These are phyloP conservation scores for Monilinia vaccinii-corymbosi DNA, from an alignment of 2,329 filamentous ascomycete genomes.

Conservation along the genomic window DNA sequence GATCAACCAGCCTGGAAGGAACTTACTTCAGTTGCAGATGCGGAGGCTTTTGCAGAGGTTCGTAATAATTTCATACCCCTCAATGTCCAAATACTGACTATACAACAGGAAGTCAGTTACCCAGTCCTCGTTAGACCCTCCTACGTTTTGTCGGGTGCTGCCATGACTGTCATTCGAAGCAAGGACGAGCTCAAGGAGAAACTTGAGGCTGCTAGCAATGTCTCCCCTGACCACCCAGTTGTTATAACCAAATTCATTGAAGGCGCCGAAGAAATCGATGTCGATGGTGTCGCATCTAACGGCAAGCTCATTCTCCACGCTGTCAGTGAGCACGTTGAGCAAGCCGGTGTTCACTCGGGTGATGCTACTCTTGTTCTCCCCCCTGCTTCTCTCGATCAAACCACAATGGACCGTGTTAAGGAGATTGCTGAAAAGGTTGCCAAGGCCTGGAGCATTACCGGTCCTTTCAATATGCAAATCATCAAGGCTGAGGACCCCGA, in stretches of 20 bases:
- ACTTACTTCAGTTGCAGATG: constrained; percentile 78
- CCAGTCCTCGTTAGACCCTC: constrained; percentile 90
- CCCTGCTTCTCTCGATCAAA: constrained; percentile 67
- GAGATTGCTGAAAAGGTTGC: constrained; percentile 94
- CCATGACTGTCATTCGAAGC: constrained; percentile 93
- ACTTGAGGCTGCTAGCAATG: constrained; percentile 78
- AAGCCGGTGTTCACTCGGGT: constrained; percentile 95
- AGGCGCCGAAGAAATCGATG: constrained; percentile 91
- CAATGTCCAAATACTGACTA: background rate
- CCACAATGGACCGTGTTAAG: constrained; percentile 79
- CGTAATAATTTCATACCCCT: background rate
- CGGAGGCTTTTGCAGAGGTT: constrained; percentile 69
- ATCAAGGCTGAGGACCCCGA: constrained; percentile 81
- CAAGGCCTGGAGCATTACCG: constrained; percentile 93
- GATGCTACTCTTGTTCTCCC: constrained; percentile 93
- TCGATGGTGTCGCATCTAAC: constrained; percentile 81
- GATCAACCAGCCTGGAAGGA: constrained; percentile 99
- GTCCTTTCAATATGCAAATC: constrained; percentile 99
- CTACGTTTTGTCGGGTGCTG: constrained; percentile 94
- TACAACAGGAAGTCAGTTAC: constrained; percentile 61
- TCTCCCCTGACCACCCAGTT: constrained; percentile 93
- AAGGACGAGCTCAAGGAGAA: constrained; percentile 89
- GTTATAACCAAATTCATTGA: constrained; percentile 99
- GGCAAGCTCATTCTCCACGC: constrained; percentile 87
- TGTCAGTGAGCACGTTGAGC: constrained; percentile 91